Percentiles rank a stretch among this genome's conserved stretches.
Conservation (phyloP, 176 grass and related monocot genomes). For the Phoenix dactylifera region DNA sequence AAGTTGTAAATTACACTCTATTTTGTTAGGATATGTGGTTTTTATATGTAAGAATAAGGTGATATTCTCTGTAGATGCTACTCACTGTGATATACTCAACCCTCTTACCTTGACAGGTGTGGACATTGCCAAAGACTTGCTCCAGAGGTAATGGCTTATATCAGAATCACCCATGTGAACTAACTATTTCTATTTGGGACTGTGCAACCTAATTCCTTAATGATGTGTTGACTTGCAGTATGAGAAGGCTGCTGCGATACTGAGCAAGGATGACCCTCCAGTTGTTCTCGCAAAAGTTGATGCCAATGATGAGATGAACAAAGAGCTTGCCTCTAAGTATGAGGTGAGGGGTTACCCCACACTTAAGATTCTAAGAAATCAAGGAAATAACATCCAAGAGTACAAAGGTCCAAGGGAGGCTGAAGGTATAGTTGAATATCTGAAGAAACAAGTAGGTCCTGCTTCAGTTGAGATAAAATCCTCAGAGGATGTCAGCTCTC, state of each 20-base stretch:
- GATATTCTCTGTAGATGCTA: too few species aligned
- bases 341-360: conserved; percentile 43
- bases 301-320: conserved; percentile 50
- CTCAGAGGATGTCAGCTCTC: conserved; percentile 17
- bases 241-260: conserved; percentile 51
- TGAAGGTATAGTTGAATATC: conserved; percentile 59
- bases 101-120: conserved; percentile 41
- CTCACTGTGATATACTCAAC: too few species aligned
- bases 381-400: conserved; percentile 25
- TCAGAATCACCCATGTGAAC: too few species aligned
- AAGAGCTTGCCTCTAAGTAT: conserved; percentile 59
- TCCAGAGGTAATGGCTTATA: conserved; percentile 48
- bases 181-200: too few species aligned
- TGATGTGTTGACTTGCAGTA: conserved; percentile 49
- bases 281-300: conserved; percentile 64
- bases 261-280: conserved; percentile 39
- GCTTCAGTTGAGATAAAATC: conserved; percentile 55
- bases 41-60: too few species aligned
- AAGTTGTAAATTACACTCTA: too few species aligned
- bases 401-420: conserved; percentile 61
- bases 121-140: conserved; percentile 71
- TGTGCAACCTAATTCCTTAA: not conserved
- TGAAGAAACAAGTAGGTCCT: conserved; percentile 62
- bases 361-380: conserved; percentile 67
- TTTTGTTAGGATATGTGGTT: too few species aligned